These are phyloP conservation scores for Alternaria ventricosa DNA, from an alignment of 2,329 filamentous ascomycete genomes.

Conservation along the genomic window DNA sequence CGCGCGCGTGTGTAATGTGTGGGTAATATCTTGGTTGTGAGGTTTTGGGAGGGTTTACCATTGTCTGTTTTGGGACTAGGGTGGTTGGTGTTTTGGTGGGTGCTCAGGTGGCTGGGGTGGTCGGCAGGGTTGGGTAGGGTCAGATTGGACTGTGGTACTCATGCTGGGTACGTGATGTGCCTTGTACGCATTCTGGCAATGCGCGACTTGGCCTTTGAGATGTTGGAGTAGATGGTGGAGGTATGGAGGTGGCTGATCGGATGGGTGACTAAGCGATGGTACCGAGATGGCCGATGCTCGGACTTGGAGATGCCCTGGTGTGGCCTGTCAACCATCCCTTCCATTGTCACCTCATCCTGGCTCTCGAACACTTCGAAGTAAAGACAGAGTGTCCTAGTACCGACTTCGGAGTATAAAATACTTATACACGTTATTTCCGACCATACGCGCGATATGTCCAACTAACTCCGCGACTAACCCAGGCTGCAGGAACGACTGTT, in stretches of 20 bases:
- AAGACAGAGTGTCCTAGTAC: neutral
- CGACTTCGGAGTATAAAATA: neutral
- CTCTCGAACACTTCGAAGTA: neutral
- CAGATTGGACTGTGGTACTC: neutral
- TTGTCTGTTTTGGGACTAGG: constrained; percentile 12
- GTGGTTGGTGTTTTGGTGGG: neutral
- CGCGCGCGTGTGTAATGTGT: neutral
- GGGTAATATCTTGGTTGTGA: neutral
- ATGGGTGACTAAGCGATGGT: constrained; percentile 5
- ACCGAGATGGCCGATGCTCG: constrained; percentile 16
- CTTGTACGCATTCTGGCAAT: neutral
- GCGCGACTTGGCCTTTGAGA: neutral
- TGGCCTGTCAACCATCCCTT: neutral
- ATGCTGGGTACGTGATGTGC: neutral
- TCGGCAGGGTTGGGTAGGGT: neutral
- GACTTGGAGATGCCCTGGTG: neutral
- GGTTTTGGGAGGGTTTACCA: constrained; percentile 1
- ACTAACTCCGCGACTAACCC: constrained; percentile 6
- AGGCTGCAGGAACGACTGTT: neutral
- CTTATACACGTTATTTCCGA: neutral
- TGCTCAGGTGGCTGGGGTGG: neutral
- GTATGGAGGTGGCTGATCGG: neutral
- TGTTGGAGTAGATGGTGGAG: neutral
- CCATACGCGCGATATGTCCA: neutral
- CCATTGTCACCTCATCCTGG: neutral